These are phyloP conservation scores for Dillenia turbinata DNA, from an alignment of 164 flowering plant genomes.

Conservation along the genomic window DNA sequence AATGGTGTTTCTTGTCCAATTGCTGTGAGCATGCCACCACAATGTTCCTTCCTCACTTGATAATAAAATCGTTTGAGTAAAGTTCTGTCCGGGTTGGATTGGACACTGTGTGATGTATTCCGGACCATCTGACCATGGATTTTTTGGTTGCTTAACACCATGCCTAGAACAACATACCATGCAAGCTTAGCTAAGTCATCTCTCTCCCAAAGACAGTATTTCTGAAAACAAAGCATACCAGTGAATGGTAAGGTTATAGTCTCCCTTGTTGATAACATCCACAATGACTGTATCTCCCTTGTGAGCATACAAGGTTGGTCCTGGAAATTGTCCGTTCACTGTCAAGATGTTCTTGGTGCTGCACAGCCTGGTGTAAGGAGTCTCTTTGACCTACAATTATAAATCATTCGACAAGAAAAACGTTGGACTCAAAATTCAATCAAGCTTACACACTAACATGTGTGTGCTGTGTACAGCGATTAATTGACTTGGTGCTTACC, in stretches of 20 bases:
- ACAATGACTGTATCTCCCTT: constrained; percentile 26
- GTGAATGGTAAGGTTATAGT: constrained; percentile 28
- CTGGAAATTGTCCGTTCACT: constrained; percentile 38
- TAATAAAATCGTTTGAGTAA: neutral
- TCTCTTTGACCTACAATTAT: constrained; percentile 17
- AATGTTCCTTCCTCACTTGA: constrained; percentile 11
- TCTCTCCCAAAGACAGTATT: neutral
- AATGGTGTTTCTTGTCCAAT: constrained; percentile 9
- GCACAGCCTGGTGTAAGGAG: constrained; percentile 25
- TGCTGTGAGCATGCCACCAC: constrained; percentile 15
- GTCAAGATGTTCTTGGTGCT: constrained; percentile 29
- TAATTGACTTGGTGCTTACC: no score
- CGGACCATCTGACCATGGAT: constrained; percentile 16
- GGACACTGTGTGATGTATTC: constrained; percentile 16
- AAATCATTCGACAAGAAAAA: neutral
- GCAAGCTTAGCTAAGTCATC: neutral
- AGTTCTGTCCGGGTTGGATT: constrained; percentile 4
- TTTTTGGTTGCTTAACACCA: constrained; percentile 10
- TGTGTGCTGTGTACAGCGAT: no score
- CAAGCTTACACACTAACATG: no score
- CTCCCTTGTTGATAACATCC: constrained; percentile 21
- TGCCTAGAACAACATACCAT: neutral
- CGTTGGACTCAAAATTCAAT: no score
- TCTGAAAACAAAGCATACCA: constrained; percentile 16
- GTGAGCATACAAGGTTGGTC: constrained; percentile 25